Conservation (phyloP, 73 alveolate genomes). For the Tetrahymena thermophila region DNA sequence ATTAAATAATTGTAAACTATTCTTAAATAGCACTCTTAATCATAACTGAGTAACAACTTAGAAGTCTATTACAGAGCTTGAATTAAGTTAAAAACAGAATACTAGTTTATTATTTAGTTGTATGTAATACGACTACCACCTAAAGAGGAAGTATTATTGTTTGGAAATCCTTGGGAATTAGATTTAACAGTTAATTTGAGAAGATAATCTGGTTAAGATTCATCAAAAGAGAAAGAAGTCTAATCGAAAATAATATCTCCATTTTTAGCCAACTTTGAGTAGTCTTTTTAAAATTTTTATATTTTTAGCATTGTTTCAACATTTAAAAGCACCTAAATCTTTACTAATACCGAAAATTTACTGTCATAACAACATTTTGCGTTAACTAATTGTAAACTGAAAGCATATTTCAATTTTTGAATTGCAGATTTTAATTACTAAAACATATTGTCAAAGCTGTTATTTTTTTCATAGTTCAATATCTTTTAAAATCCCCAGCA, state of each 20-base stretch:
- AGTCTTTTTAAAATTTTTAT: neutral
- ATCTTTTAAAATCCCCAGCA: neutral
- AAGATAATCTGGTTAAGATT: neutral
- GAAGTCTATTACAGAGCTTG: neutral
- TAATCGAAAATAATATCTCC: neutral
- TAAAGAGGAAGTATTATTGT: neutral
- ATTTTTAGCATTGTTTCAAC: neutral
- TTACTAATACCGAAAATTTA: neutral
- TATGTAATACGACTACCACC: neutral
- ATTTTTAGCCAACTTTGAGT: neutral
- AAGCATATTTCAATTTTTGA: neutral
- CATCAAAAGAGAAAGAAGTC: neutral
- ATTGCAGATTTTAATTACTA: neutral
- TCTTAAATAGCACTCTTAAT: neutral
- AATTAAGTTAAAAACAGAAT: neutral
- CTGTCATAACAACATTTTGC: neutral
- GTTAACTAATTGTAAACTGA: neutral
- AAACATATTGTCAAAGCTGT: neutral
- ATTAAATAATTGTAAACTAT: neutral
- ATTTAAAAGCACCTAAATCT: neutral
- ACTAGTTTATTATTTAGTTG: neutral
- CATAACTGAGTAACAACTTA: neutral
- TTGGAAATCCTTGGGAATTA: neutral
- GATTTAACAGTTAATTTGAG: neutral
- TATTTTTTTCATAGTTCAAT: neutral